phyloP scores from a whole-genome alignment of 768 basidiomycete genomes.

The Heimioporus sp. region DNA sequence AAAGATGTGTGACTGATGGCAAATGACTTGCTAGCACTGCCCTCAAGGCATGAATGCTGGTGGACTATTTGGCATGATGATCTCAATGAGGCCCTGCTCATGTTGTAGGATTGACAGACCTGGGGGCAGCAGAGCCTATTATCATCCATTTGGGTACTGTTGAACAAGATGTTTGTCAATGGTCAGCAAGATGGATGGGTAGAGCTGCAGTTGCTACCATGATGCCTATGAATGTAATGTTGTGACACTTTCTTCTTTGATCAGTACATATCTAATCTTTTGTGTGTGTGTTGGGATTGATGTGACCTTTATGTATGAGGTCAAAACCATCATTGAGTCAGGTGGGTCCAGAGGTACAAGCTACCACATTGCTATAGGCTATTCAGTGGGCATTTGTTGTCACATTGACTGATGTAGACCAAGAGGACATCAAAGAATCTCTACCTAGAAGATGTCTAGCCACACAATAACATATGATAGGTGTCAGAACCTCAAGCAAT shows the following conservation, averaged over 20 bases:
- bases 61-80: constrained; percentile 72
- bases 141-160: constrained; percentile 10
- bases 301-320: no score
- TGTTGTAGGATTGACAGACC: constrained; percentile 60
- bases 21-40: constrained; percentile 34
- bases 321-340: no score
- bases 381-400: constrained; percentile 61
- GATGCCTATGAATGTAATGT: no score
- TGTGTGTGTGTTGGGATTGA: no score
- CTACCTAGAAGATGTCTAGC: constrained; percentile 42
- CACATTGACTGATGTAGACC: constrained; percentile 56
- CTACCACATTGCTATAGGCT: background rate
- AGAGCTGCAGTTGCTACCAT: constrained; percentile 5
- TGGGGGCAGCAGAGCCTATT: constrained; percentile 11
- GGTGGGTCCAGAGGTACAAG: no score
- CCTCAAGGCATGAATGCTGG: constrained; percentile 42
- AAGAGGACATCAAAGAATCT: constrained; percentile 67
- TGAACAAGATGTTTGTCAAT: constrained; percentile 25
- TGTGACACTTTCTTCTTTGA: no score
- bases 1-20: constrained; percentile 32
- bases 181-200: constrained; percentile 19
- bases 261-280: no score
- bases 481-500: constrained; percentile 56
- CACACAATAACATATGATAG: background rate
- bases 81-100: constrained; percentile 82